Evolutionary conservation across 2,329 filamentous ascomycete genomes (phyloP).

Genomic region (Trichoderma semiorbis): DNA sequence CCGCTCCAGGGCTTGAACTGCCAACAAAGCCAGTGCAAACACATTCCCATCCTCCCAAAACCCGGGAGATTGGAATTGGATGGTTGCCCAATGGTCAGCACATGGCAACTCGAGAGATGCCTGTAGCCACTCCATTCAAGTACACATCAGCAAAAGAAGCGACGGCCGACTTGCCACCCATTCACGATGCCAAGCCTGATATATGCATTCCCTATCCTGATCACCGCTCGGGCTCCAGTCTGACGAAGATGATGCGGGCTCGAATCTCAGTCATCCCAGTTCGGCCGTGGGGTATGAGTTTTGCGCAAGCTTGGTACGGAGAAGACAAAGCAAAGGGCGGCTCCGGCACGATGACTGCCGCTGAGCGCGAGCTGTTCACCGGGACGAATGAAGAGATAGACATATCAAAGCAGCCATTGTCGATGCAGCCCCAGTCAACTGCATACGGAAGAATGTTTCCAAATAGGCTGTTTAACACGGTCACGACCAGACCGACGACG

Average conservation of each 20-base stretch:
- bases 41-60: constrained; percentile 54
- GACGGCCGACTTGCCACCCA: constrained; percentile 56
- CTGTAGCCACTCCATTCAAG: constrained; percentile 54
- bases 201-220: constrained; percentile 65
- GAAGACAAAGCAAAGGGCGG: constrained; percentile 22
- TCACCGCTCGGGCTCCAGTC: constrained; percentile 52
- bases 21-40: constrained; percentile 56
- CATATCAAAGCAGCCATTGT: constrained; percentile 19
- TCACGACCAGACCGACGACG: constrained; percentile 53
- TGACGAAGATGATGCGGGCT: constrained; percentile 38
- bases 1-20: constrained; percentile 61
- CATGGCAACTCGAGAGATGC: constrained; percentile 50
- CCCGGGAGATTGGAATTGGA: constrained; percentile 46
- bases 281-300: constrained; percentile 53
- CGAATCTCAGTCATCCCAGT: constrained; percentile 59
- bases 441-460: constrained; percentile 54
- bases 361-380: constrained; percentile 41
- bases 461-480: constrained; percentile 54
- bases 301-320: constrained; percentile 44
- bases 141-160: constrained; percentile 53
- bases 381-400: not conserved
- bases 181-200: constrained; percentile 59
- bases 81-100: constrained; percentile 55
- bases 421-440: constrained; percentile 37
- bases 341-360: constrained; percentile 34